Evolutionary conservation across 768 basidiomycete genomes (phyloP), one percentile per base, ranked within the genome.

Genomic region (Suillus discolor): DNA sequence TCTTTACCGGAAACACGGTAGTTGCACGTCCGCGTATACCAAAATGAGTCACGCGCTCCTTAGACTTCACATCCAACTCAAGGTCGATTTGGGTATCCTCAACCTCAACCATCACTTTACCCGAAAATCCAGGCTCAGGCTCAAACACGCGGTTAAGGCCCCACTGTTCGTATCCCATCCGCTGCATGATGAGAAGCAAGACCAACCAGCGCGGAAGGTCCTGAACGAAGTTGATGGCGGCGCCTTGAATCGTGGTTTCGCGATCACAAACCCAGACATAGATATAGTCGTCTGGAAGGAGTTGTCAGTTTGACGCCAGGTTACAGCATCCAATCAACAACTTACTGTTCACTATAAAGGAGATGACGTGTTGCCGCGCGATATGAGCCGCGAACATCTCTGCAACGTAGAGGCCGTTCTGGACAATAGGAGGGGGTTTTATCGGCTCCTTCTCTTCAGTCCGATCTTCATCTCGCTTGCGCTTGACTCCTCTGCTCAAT

Each of bases 131-230:
- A 15, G 12, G 4, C 62, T 51, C 23, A 20, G 66, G 65, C 1
- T 62, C 18, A 3, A 47, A 55, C 9, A 15, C 4, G 0, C 45
- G 28, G 57, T 67, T 59, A 39, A 71, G 16, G 11, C 68, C 70
- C 66, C 68, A 71, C 28, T 71, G 60, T 0, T 13, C 25, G 13
- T 63, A n/a, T 31, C 42, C 0, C 49, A 71, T 62, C 6, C 68
- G 62, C 20, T 71, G 64, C 62, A 67, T 60, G 3, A 63, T 63
- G 12, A 69, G 45, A 2, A 69, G 62, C 5, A 67, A 44, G 8
- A 63, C 55, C 2, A 70, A 49, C 1, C 68, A 70, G 36, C 36
- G 36, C 11, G 36, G 36, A 38, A 38, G 36, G 36, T 38, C 36
- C 36, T 38, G 36, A 38, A 38, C 36, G 36, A 38, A 38, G 36